Conservation (phyloP, 2,329 filamentous ascomycete species). For the Colletotrichum sojae region DNA sequence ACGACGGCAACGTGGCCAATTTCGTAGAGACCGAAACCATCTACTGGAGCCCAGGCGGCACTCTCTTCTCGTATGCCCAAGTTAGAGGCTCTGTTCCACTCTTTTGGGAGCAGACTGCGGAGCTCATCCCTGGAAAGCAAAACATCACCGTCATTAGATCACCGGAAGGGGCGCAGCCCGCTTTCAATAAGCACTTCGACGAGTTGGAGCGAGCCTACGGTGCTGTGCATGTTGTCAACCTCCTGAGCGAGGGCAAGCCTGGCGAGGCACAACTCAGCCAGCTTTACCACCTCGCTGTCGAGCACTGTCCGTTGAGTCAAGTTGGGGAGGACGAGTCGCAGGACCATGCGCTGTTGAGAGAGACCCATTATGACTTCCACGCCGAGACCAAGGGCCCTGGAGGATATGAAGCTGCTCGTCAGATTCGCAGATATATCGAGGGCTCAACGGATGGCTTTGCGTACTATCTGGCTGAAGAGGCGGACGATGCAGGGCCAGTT, state of each 20-base stretch:
- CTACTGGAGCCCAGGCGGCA: constrained; percentile 83
- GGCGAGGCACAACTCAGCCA: constrained; percentile 88
- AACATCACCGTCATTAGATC: constrained; percentile 94
- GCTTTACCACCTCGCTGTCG: constrained; percentile 84
- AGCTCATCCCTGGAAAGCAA: constrained; percentile 90
- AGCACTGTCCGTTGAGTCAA: constrained; percentile 79
- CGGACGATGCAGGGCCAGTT: constrained; percentile 66
- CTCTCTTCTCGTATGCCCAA: constrained; percentile 94
- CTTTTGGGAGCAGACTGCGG: constrained; percentile 96
- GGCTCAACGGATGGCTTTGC: constrained; percentile 88
- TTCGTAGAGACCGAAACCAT: constrained; percentile 98
- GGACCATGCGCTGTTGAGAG: constrained; percentile 82
- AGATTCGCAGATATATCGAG: constrained; percentile 84
- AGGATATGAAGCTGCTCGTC: constrained; percentile 91
- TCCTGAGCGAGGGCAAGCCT: constrained; percentile 90
- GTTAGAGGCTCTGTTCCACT: constrained; percentile 93
- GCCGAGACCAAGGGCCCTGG: constrained; percentile 89
- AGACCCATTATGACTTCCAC: constrained; percentile 96
- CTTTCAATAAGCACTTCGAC: constrained; percentile 96
- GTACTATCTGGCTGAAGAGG: constrained; percentile 88
- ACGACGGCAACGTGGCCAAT: constrained; percentile 97
- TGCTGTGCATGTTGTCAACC: constrained; percentile 91
- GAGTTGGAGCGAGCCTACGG: constrained; percentile 90
- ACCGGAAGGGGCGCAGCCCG: constrained; percentile 89
- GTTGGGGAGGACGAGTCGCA: constrained; percentile 67